Conservation (phyloP, 2,329 filamentous ascomycete genomes). For the Colletotrichum trifolii region DNA sequence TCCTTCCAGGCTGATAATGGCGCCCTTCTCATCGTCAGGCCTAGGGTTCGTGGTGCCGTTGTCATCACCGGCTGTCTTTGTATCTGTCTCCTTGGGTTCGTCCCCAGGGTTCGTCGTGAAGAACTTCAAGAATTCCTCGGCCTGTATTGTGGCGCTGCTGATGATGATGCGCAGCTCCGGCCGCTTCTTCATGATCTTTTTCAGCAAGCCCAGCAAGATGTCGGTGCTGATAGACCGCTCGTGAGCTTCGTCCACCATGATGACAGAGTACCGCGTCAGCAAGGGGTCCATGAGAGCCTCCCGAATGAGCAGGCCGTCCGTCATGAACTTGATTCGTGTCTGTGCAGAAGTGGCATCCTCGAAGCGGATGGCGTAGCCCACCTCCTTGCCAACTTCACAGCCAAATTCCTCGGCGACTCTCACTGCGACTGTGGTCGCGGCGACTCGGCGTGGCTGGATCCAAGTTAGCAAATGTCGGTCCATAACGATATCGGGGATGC, state of each 20-base stretch:
- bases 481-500: not conserved
- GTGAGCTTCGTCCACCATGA: slow-evolving; percentile 98
- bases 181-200: slow-evolving; percentile 86
- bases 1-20: slow-evolving; percentile 86
- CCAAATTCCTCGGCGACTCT: slow-evolving; percentile 90
- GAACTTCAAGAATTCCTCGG: slow-evolving; percentile 85
- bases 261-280: slow-evolving; percentile 89
- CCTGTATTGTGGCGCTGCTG: slow-evolving; percentile 93
- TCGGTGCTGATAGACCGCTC: slow-evolving; percentile 94
- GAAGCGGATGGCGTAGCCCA: slow-evolving; percentile 92
- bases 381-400: slow-evolving; percentile 87
- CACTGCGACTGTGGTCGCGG: slow-evolving; percentile 88
- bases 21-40: slow-evolving; percentile 43
- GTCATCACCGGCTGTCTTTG: slow-evolving; percentile 40
- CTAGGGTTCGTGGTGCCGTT: not conserved
- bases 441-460: slow-evolving; percentile 83
- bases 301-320: slow-evolving; percentile 88
- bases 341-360: slow-evolving; percentile 89
- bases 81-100: slow-evolving; percentile 39
- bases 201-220: slow-evolving; percentile 86
- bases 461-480: slow-evolving; percentile 5
- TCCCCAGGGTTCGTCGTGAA: slow-evolving; percentile 61
- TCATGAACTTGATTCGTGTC: slow-evolving; percentile 94
- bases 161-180: slow-evolving; percentile 88
- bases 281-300: slow-evolving; percentile 95